Evolutionary conservation across 139 green algal species (phyloP), one percentile per base, ranked within the genome.

Genomic region (Picochlorum sp.): DNA sequence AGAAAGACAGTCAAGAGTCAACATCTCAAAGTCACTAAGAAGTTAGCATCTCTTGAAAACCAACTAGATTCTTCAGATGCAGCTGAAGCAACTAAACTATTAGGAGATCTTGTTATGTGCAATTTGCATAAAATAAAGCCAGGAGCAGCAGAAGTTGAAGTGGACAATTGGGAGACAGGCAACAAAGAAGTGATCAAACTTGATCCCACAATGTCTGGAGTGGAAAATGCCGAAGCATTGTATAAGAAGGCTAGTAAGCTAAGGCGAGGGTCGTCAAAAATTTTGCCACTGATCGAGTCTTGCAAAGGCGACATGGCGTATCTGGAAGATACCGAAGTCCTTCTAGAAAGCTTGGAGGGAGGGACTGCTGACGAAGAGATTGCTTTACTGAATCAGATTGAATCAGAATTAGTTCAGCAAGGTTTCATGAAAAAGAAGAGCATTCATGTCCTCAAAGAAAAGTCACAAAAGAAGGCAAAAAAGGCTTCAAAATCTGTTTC

Each of bases 81-180:
- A 20, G 68, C 67, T 24, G 67, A 80, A 24, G 69, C n/a, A 15
- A 77, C 82, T 11, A 75, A 83, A 67, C 73, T 77, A 51, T 45
- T 71, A 47, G 88, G 80, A 6, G 88, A 95, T 60, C 57, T 95
- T 24, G 76, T 94, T 52, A 87, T 87, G 49, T 81, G 82, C 51
- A 92, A 95, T 69, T 5, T 92, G 16, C 85, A 92, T 26, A 14
- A n/a, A 34, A 57, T 71, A 28, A 18, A 54, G 20, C 21, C 57
- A 4, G 74, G 72, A 3, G 68, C 62, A 2, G 31, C 21, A 2
- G 31, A 66, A 13, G 24, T 89, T 31, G 62, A 79, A 26, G 81
- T 81, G 11, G 84, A 92, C 67, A 83, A 91, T 72, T 96, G 88
- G 88, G 83, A 91, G n/a, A 67, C 21, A 24, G 85, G 87, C 2